Percentiles rank a stretch among this genome's conserved stretches.
phyloP scores from a whole-genome alignment of 495 filamentous ascomycete species.

The Pyronema omphalodes region DNA sequence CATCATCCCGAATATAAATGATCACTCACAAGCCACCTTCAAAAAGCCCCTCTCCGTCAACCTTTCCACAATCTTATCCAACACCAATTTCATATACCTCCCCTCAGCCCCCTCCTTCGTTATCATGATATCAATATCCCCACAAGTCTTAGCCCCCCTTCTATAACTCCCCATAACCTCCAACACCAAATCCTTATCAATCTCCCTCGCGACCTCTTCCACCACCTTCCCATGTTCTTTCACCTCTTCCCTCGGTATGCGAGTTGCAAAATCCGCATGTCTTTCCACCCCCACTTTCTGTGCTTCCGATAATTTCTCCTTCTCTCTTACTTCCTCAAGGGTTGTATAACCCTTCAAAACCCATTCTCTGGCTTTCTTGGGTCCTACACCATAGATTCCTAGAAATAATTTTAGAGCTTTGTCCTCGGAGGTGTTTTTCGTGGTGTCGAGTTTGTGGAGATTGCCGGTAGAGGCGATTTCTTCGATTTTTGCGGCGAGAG shows the following conservation, averaged over 20 bases:
- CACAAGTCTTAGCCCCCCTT: constrained; percentile 30
- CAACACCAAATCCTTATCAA: constrained; percentile 39
- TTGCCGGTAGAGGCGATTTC: constrained; percentile 63
- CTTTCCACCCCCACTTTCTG: constrained; percentile 66
- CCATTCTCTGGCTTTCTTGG: constrained; percentile 48
- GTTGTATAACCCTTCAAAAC: constrained; percentile 55
- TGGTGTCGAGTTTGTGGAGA: constrained; percentile 52
- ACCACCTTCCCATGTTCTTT: constrained; percentile 50
- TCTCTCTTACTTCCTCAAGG: constrained; percentile 48
- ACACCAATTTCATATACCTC: constrained; percentile 7
- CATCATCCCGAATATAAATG: neutral
- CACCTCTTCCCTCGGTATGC: constrained; percentile 70
- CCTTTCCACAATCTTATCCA: constrained; percentile 39
- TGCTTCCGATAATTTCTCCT: constrained; percentile 48
- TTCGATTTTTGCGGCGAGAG: constrained; percentile 75
- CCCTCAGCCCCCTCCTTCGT: constrained; percentile 35
- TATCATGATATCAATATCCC: constrained; percentile 58
- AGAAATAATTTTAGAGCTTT: constrained; percentile 47
- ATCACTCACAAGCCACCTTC: constrained; percentile 22
- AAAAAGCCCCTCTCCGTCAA: constrained; percentile 47
- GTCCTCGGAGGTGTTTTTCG: constrained; percentile 46
- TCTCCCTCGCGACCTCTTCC: constrained; percentile 35
- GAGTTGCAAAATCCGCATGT: constrained; percentile 63
- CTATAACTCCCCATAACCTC: constrained; percentile 57
- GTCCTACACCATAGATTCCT: constrained; percentile 64